Evolutionary conservation across 179 eudicot species (phyloP).

Genomic region (Beta lomatogona): DNA sequence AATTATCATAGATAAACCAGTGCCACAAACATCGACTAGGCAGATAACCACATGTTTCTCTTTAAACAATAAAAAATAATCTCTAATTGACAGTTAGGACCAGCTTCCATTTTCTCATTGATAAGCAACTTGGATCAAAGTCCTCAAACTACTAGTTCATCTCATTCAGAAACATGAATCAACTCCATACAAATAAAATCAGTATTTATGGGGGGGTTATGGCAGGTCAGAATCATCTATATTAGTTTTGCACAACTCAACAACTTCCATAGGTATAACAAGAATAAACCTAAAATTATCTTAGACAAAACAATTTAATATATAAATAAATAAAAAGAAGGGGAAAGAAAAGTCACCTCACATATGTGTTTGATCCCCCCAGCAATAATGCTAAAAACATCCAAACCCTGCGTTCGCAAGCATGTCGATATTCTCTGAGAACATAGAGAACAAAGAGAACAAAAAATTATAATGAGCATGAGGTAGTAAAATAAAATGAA

Average conservation of each 20-base stretch:
- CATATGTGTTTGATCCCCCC: slow-evolving; percentile 33
- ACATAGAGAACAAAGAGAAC: too few species aligned
- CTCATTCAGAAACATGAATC: not conserved
- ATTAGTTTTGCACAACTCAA: not conserved
- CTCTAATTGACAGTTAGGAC: not conserved
- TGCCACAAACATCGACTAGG: too few species aligned
- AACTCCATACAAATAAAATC: not conserved
- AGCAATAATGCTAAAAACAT: slow-evolving; percentile 58
- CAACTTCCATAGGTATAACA: not conserved
- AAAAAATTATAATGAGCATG: not conserved
- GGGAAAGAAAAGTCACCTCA: slow-evolving; percentile 34
- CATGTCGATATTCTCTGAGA: slow-evolving; percentile 80
- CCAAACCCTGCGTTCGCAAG: slow-evolving; percentile 69
- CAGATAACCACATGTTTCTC: not conserved
- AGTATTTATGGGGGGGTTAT: not conserved
- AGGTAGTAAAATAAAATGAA: not conserved
- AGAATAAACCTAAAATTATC: not conserved
- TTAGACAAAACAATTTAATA: not conserved
- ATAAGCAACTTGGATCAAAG: not conserved
- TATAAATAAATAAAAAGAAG: not conserved
- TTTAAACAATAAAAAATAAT: not conserved
- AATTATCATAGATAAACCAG: too few species aligned
- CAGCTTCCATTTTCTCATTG: not conserved
- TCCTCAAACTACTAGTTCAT: not conserved
- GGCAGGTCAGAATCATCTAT: not conserved